A percentile compares a stretch with the other conserved stretches of the same genome.
phyloP scores from a whole-genome alignment of 2,329 filamentous ascomycete species.

The Exophiala xenobiotica region DNA sequence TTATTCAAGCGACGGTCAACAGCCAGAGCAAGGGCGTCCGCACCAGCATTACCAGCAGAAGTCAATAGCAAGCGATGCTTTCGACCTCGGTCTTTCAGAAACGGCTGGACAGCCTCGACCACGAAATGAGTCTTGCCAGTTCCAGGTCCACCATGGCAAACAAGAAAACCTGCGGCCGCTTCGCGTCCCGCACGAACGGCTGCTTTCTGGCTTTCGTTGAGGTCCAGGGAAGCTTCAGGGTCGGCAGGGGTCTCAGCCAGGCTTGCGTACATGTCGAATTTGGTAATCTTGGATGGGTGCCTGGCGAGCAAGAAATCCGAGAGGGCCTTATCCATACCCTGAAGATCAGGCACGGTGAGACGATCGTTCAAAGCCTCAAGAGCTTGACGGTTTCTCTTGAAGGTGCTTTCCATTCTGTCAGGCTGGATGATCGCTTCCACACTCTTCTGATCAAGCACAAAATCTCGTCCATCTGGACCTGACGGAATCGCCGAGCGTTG shows the following conservation, averaged over 20 bases:
- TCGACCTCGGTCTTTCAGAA: not conserved
- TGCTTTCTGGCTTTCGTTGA: conserved; percentile 13
- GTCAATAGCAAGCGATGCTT: conserved; percentile 9
- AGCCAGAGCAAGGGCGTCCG: conserved; percentile 6
- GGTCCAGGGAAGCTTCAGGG: conserved; percentile 1
- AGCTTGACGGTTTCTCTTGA: not conserved
- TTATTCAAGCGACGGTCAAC: not conserved
- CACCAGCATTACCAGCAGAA: conserved; percentile 4
- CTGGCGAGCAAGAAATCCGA: not conserved
- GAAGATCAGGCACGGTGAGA: not conserved
- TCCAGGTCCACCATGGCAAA: conserved; percentile 13
- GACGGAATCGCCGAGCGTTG: too few relatives aligned
- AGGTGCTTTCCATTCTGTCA: not conserved
- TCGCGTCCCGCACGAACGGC: conserved; percentile 1
- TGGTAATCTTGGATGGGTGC: not conserved
- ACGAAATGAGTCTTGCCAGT: conserved; percentile 16
- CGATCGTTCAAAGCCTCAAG: not conserved
- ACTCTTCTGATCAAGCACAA: not conserved
- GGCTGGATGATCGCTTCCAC: not conserved
- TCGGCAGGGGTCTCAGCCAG: not conserved
- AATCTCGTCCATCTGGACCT: not conserved
- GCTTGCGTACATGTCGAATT: conserved; percentile 4
- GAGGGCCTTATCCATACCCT: not conserved
- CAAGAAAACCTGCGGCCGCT: conserved; percentile 10
- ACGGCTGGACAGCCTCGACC: conserved; percentile 11